phyloP scores from a whole-genome alignment of 805 yeast genomes.

The Kodamaea nitidulidarum region DNA sequence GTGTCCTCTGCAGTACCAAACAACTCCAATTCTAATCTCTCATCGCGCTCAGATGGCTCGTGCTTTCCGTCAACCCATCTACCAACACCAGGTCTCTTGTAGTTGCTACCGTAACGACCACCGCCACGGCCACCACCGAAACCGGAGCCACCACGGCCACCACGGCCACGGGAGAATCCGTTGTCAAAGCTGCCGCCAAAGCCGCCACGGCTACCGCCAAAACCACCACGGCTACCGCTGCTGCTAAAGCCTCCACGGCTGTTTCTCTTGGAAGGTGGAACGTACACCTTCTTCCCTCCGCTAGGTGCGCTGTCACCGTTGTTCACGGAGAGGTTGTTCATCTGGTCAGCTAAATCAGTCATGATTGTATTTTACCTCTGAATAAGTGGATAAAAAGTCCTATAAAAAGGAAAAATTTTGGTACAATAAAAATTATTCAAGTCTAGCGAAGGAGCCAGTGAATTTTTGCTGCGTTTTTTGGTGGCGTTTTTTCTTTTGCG shows the following conservation, averaged over 20 bases:
- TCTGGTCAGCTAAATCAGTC: slow-evolving; percentile 56
- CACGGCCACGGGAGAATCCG: slow-evolving; percentile 22
- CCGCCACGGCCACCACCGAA: slow-evolving; percentile 20
- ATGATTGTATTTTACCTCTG: slow-evolving; percentile 23
- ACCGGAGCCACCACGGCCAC: slow-evolving; percentile 14
- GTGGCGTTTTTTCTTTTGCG: slow-evolving; percentile 6
- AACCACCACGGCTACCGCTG: slow-evolving; percentile 19
- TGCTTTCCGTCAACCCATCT: slow-evolving; percentile 85
- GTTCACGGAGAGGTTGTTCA: slow-evolving; percentile 51
- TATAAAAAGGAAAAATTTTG: not conserved
- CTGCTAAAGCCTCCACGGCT: slow-evolving; percentile 25
- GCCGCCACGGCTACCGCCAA: slow-evolving; percentile 23
- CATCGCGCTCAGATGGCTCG: slow-evolving; percentile 71
- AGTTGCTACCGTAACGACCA: slow-evolving; percentile 22
- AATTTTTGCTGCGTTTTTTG: slow-evolving; percentile 3
- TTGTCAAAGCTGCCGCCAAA: slow-evolving; percentile 23
- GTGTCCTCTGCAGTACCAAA: slow-evolving; percentile 80
- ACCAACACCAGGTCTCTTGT: slow-evolving; percentile 60
- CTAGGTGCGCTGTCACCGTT: slow-evolving; percentile 21
- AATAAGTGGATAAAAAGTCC: slow-evolving; percentile 6
- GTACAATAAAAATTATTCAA: slow-evolving; percentile 7
- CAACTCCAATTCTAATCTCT: slow-evolving; percentile 67
- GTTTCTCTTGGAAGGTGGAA: slow-evolving; percentile 34
- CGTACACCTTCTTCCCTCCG: slow-evolving; percentile 20
- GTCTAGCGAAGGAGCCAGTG: slow-evolving; percentile 3